These are phyloP conservation scores for Boletus rubescentipes DNA, from an alignment of 768 basidiomycete genomes.

Conservation along the genomic window DNA sequence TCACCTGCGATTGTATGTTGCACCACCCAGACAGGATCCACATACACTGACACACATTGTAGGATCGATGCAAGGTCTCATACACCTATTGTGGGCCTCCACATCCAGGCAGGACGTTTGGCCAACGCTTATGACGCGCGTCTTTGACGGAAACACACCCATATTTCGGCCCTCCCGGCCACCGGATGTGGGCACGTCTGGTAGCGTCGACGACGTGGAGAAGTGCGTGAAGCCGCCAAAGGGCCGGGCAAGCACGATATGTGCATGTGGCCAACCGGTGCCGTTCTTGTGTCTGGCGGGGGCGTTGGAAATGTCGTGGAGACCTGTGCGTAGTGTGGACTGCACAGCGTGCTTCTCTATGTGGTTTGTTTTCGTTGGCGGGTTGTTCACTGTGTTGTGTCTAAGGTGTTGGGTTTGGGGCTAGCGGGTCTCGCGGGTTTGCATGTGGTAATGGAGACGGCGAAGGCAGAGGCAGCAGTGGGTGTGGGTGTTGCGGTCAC, in stretches of 20 bases:
- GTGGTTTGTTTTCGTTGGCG: background rate
- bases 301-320: too few relatives aligned
- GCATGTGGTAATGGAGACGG: background rate
- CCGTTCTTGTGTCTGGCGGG: background rate
- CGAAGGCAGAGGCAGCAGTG: too few relatives aligned
- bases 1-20: conserved; percentile 38
- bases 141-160: background rate
- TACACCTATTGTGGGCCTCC: conserved; percentile 64
- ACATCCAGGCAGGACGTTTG: conserved; percentile 42
- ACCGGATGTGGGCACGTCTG: conserved; percentile 34
- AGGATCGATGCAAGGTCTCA: conserved; percentile 48
- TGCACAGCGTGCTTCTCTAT: background rate
- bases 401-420: background rate
- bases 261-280: background rate
- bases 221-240: background rate
- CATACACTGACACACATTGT: background rate
- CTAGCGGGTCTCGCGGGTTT: background rate
- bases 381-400: background rate
- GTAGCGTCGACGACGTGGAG: conserved; percentile 20
- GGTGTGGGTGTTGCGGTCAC: background rate
- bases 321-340: too few relatives aligned
- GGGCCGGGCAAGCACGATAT: too few relatives aligned
- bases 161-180: conserved; percentile 33
- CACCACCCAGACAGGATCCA: background rate
- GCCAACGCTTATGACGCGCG: conserved; percentile 41